Evolutionary conservation across 2,329 filamentous ascomycete genomes (phyloP), one percentile per base, ranked within the genome.

Genomic region (Botrytis sinoallii): DNA sequence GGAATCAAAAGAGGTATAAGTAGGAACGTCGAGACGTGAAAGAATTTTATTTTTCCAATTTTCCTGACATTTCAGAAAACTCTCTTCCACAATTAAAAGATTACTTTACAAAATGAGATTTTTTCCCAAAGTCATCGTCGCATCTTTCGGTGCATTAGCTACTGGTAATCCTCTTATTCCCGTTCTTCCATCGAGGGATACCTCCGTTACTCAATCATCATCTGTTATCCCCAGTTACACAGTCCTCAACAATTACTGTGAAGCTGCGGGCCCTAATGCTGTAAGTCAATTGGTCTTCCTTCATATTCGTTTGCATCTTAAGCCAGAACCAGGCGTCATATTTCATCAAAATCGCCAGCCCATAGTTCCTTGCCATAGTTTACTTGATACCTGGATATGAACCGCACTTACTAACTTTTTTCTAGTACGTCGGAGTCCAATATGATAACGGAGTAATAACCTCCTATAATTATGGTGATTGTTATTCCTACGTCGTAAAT

Each of bases 401-500:
- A 29, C 20, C 8, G 14, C 16, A 29, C 16, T n/a, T 61, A 70
- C 40, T 70, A 4, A 70, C 38, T 16, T 18, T 57, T 20, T 18
- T 16, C 1, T 20, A 70, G 68, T 70, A 70, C 18, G 68, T 70
- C 22, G 68, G 38, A 12, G 68, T 61, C 1, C n/a, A 61, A 38
- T 46, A 70, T 9, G 55, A 12, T 10, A 61, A 70, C 18, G 68
- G 22, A 29, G 40, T 70, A 3, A 60, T 61, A n/a, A 46, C 38
- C 38, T 42, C 68, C n/a, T 70, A 42, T n/a, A 48, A 65, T 22
- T 71, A 29, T 20, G 25, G 20, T 1, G 4, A 71, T 18, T 64
- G 59, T n/a, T 71, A 71, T 40, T 44, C 59, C 7, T 71, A 65
- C 32, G 63, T 25, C 1, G 22, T 64, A n/a, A 52, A 71, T 38